Evolutionary conservation across 1,139 yeast species (phyloP).

Genomic region (Debaryomycetaceae sp.): DNA sequence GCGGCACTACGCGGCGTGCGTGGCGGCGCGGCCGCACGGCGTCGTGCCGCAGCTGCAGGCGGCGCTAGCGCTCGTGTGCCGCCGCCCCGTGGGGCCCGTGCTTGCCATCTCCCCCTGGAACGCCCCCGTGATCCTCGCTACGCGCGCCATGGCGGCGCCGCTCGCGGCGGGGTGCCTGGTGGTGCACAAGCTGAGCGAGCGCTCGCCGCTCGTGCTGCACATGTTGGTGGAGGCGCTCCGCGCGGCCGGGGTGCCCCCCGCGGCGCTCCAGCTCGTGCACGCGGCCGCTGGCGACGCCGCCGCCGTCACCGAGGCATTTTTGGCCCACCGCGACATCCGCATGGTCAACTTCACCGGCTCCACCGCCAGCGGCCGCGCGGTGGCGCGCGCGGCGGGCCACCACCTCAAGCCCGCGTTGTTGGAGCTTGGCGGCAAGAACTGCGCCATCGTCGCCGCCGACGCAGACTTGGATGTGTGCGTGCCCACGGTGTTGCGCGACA

Average conservation of each 20-base stretch:
- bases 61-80: constrained; percentile 27
- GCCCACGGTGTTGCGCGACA: constrained; percentile 22
- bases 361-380: constrained; percentile 29
- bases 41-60: constrained; percentile 15
- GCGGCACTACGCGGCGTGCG: constrained; percentile 15
- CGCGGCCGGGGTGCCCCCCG: constrained; percentile 36
- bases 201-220: constrained; percentile 28
- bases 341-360: constrained; percentile 46
- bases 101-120: constrained; percentile 46
- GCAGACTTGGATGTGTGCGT: constrained; percentile 31
- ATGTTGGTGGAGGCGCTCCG: constrained; percentile 27
- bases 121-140: constrained; percentile 40
- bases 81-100: constrained; percentile 42
- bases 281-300: constrained; percentile 22
- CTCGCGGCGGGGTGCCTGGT: constrained; percentile 50
- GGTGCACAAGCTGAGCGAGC: constrained; percentile 36
- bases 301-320: constrained; percentile 19
- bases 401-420: constrained; percentile 34
- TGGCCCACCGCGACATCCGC: constrained; percentile 21
- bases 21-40: constrained; percentile 21
- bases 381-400: constrained; percentile 31
- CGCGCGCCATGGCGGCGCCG: constrained; percentile 38
- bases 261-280: constrained; percentile 34
- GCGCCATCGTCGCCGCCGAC: constrained; percentile 28
- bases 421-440: constrained; percentile 45